Evolutionary conservation across 1,284 basidiomycete species (phyloP).

Genomic region (Malassezia restricta): DNA sequence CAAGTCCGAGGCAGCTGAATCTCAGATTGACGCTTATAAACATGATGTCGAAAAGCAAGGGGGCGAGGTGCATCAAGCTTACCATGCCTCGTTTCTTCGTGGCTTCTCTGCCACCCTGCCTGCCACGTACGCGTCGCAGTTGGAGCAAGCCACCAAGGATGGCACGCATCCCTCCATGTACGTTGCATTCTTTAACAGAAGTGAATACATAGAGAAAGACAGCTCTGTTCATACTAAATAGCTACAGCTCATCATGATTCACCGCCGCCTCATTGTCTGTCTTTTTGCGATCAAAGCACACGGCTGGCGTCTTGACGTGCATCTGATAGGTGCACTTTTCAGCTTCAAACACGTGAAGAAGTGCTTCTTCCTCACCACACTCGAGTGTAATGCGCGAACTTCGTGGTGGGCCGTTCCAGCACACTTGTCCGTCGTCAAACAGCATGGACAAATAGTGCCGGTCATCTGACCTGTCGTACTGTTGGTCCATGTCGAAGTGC

Average conservation of each 20-base stretch:
- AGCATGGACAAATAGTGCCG: conserved; percentile 53
- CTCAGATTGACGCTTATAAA: conserved; percentile 1
- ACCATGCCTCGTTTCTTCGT: conserved; percentile 10
- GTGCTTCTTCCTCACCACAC: conserved; percentile 73
- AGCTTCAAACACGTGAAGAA: conserved; percentile 67
- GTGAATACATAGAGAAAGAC: conserved; percentile 10
- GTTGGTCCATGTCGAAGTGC: conserved; percentile 59
- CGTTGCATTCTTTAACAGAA: not conserved
- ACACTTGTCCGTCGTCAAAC: conserved; percentile 66
- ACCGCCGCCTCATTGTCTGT: not conserved
- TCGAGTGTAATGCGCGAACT: conserved; percentile 65
- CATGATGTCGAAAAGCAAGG: not conserved
- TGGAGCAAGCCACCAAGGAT: not conserved
- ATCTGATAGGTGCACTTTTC: conserved; percentile 96
- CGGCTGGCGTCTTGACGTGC: conserved; percentile 72
- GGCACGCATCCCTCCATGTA: conserved; percentile 5
- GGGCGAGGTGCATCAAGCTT: conserved; percentile 2
- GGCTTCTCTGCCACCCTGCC: conserved; percentile 14
- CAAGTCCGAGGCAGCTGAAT: not conserved
- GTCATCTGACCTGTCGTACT: conserved; percentile 61
- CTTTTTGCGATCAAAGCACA: conserved; percentile 53
- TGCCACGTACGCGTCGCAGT: not conserved
- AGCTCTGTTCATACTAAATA: not conserved
- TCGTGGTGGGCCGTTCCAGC: conserved; percentile 93
- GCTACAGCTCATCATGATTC: conserved; percentile 11